Evolutionary conservation across 1,284 basidiomycete species (phyloP).

Genomic region (Ceratobasidium sp.): DNA sequence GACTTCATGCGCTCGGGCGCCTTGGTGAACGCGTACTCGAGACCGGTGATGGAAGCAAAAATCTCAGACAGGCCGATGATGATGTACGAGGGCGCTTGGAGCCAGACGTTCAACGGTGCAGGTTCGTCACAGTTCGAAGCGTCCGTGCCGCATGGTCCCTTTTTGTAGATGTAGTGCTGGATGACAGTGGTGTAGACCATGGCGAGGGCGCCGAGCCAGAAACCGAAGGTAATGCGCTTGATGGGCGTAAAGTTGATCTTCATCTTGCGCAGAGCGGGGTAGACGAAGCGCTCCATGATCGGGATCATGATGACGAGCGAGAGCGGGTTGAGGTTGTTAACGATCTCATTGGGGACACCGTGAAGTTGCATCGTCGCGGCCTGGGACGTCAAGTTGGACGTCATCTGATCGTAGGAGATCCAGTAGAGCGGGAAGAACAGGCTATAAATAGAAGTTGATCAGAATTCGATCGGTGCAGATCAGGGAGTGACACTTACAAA

Average conservation of each 20-base stretch:
- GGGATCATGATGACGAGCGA: slow-evolving; percentile 52
- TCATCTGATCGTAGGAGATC: slow-evolving; percentile 63
- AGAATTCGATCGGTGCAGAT: slow-evolving; percentile 58
- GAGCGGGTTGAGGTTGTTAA: slow-evolving; percentile 61
- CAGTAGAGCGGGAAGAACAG: slow-evolving; percentile 32
- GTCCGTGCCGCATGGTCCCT: slow-evolving; percentile 72
- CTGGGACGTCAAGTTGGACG: slow-evolving; percentile 78
- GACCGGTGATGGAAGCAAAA: slow-evolving; percentile 82
- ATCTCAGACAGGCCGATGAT: slow-evolving; percentile 69
- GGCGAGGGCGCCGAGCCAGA: slow-evolving; percentile 69
- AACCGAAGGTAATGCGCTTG: slow-evolving; percentile 82
- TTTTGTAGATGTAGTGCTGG: slow-evolving; percentile 78
- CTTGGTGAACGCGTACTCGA: slow-evolving; percentile 91
- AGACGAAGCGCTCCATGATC: slow-evolving; percentile 70
- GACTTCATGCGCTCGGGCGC: slow-evolving; percentile 85
- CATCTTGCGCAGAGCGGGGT: slow-evolving; percentile 74
- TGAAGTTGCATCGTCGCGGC: slow-evolving; percentile 71
- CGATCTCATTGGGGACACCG: slow-evolving; percentile 76
- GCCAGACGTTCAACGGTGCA: slow-evolving; percentile 78
- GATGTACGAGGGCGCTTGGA: slow-evolving; percentile 65
- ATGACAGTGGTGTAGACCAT: slow-evolving; percentile 77
- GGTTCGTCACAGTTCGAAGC: slow-evolving; percentile 62
- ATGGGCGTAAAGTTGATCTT: slow-evolving; percentile 80
- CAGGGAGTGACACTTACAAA: slow-evolving; percentile 79
- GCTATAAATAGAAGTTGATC: slow-evolving; percentile 31